Base-by-base conservation (phyloP, 129 eudicot genomes). In the Arctium minus region DNA sequence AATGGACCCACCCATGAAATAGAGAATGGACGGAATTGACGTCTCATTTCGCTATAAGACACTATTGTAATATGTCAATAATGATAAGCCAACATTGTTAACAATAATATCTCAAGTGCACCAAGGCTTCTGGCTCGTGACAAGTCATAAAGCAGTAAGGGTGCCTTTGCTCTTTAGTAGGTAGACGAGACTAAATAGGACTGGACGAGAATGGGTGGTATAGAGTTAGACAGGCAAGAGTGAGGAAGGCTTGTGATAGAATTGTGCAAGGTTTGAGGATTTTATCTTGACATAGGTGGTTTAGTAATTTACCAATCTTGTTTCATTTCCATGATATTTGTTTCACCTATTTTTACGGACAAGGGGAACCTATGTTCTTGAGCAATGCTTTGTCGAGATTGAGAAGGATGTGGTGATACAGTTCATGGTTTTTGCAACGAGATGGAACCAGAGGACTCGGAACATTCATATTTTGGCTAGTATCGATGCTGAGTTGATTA, bases 401-500 rank as follows among this genome's bases (percentile, higher is more conserved):
- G 91, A 88, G 89, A 81, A 78, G 37, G 92, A 82, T 18, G 89
- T 86, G 79, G 89, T 88, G 37, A 48, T 93, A 36, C 84, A 88
- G 46, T 93, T 89, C 17, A 46, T 70, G 70, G 91, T 93, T 40
- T 79, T 81, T 79, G 90, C 88, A 44, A 83, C 85, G 36, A 82
- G 88, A 73, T 93, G 96, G 92, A 75, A 39, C 13, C 84, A 72
- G 60, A 81, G 60, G 80, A 38, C 56, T 11, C 80, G 91, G 78
- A 90, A 86, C 73, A 81, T 85, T 72, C 6, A 35, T 35, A 80
- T 88, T 70, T 69, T 91, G 80, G 94, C 96, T 62, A 91, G 85
- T 17, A 79, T 93, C 30, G 90, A 89, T 22, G 90, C 87, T 29
- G 92, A 88, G 38, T 72, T 85, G 11, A 82, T 93, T 6, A 96